Evolutionary conservation across 106 monocot genomes (phyloP).

Genomic region (Agapanthus africanus): DNA sequence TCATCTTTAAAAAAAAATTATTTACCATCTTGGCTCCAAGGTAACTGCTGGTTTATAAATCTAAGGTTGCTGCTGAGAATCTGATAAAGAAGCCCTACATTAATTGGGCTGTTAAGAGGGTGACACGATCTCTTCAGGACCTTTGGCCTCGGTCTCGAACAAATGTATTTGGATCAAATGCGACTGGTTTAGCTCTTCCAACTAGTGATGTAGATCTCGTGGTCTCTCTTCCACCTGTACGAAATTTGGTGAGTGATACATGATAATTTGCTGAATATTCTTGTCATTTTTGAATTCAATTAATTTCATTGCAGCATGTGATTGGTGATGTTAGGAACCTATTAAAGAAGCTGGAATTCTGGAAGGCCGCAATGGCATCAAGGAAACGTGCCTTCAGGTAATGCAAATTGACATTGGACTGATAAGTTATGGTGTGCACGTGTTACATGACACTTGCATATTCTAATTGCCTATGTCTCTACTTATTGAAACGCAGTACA

Average conservation of each 20-base stretch:
- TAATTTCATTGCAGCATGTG: neutral
- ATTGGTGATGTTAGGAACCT: slow-evolving; percentile 63
- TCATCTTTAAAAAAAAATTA: slow-evolving; percentile 6
- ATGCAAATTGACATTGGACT: neutral
- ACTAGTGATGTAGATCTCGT: slow-evolving; percentile 98
- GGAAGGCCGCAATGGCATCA: slow-evolving; percentile 97
- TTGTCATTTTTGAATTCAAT: neutral
- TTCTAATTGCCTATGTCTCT: neutral
- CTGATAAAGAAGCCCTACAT: slow-evolving; percentile 72
- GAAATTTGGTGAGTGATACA: slow-evolving; percentile 80
- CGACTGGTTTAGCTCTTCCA: slow-evolving; percentile 95
- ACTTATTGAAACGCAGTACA: neutral
- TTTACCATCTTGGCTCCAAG: slow-evolving; percentile 1
- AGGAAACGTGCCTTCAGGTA: slow-evolving; percentile 99
- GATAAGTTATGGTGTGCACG: neutral
- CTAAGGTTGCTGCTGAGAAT: slow-evolving; percentile 83
- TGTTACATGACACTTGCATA: neutral
- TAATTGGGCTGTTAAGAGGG: slow-evolving; percentile 91
- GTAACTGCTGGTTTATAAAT: slow-evolving; percentile 19
- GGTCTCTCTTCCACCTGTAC: slow-evolving; percentile 93
- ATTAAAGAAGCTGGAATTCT: slow-evolving; percentile 99
- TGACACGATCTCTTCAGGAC: slow-evolving; percentile 80
- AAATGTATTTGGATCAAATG: slow-evolving; percentile 88
- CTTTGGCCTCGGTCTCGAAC: slow-evolving; percentile 98
- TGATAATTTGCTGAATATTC: neutral